Evolutionary conservation across 2,329 filamentous ascomycete species (phyloP).

Genomic region (Paecilomyces formosus): DNA sequence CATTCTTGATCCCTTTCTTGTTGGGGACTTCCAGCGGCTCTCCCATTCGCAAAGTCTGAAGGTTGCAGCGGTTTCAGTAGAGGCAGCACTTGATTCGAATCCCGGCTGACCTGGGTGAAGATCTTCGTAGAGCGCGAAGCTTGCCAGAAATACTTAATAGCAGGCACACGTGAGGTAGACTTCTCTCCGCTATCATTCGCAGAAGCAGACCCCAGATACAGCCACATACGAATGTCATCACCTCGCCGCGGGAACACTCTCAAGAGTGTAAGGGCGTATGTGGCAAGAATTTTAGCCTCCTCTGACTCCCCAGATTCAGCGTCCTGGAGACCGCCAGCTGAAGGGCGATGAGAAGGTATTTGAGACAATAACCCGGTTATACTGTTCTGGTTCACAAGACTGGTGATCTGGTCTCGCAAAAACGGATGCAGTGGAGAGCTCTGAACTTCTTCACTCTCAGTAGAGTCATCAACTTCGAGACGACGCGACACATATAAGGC

Average conservation of each 20-base stretch:
- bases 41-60: slow-evolving; percentile 32
- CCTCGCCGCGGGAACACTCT: slow-evolving; percentile 73
- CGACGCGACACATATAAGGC: slow-evolving; percentile 47
- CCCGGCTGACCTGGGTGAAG: slow-evolving; percentile 49
- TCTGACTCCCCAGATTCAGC: slow-evolving; percentile 35
- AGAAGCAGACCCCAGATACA: slow-evolving; percentile 67
- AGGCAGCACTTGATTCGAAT: slow-evolving; percentile 51
- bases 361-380: slow-evolving; percentile 57
- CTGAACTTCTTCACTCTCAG: slow-evolving; percentile 18
- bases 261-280: slow-evolving; percentile 77
- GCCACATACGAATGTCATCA: slow-evolving; percentile 90
- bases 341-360: slow-evolving; percentile 20
- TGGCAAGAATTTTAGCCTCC: slow-evolving; percentile 68
- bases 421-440: slow-evolving; percentile 41
- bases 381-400: slow-evolving; percentile 66
- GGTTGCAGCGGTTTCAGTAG: slow-evolving; percentile 42
- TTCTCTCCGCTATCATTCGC: slow-evolving; percentile 26
- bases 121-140: slow-evolving; percentile 51
- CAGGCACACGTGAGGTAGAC: slow-evolving; percentile 44
- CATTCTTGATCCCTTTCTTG: slow-evolving; percentile 61
- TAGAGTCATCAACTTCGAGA: slow-evolving; percentile 36
- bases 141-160: slow-evolving; percentile 81
- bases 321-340: slow-evolving; percentile 14
- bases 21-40: slow-evolving; percentile 16
- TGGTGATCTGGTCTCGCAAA: slow-evolving; percentile 58